Evolutionary conservation across 2,329 filamentous ascomycete genomes (phyloP), one percentile per base, ranked within the genome.

Genomic region (Amphichorda felina): DNA sequence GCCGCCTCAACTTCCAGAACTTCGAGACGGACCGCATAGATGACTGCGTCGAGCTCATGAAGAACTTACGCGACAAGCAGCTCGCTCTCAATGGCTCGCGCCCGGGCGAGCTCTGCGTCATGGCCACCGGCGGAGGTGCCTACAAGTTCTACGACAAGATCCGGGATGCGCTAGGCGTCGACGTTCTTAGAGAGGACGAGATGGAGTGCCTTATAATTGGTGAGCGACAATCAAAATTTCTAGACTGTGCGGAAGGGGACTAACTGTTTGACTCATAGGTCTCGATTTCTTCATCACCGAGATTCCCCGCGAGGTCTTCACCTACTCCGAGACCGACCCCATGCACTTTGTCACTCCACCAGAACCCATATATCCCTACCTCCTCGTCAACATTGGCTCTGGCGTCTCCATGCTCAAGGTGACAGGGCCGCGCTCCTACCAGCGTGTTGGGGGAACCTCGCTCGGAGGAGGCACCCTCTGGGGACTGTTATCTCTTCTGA

Each of bases 251-350:
- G n/a, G n/a, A n/a, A n/a, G n/a, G n/a, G n/a, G n/a, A n/a, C n/a
- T n/a, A n/a, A n/a, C n/a, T n/a, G 24, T 8, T 8, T 26, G 28
- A 6, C n/a, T 11, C 28, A 25, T 47, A 86, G 87, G 89, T 10
- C 77, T 98, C 30, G 91, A 98, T 56, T 98, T 96, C 64, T 96
- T 98, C 68, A 96, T 96, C 53, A 94, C 86, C 44, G 88, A 96
- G 55, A 96, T 98, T 40, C 91, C 91, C 15, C 78, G 82, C 46
- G 91, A 98, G 60, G 89, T 98, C 37, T 98, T 98, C 53, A 95
- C 87, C 15, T 96, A 96, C 60, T 88, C 82, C 53, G 89, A 94
- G 55, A 73, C 75, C 24, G 80, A 91, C 47, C 87, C 88, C 4
- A 94, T 95, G 82, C 75, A 85, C 50, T 96, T 94, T 53, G 77